Conservation (phyloP, 208 protist genomes). For the Acanthamoeba sp. region DNA sequence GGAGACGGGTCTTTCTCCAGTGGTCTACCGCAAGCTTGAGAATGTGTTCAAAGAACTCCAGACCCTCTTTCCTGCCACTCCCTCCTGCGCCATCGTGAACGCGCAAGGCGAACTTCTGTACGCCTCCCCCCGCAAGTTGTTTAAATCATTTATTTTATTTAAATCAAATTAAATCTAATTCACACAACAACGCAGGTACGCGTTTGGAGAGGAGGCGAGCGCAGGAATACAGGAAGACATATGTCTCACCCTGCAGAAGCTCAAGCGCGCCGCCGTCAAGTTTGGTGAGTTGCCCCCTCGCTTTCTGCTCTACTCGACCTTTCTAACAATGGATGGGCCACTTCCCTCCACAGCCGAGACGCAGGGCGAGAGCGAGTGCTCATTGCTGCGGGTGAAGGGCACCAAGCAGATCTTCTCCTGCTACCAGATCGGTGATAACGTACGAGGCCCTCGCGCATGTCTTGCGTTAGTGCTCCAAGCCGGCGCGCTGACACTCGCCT, state of each 20-base stretch:
- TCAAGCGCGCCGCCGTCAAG: slow-evolving; percentile 53
- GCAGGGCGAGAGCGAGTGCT: neutral
- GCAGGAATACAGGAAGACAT: slow-evolving; percentile 42
- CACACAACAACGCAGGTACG: neutral
- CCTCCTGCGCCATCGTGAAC: slow-evolving; percentile 64
- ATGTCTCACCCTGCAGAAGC: slow-evolving; percentile 48
- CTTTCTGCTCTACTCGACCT: neutral
- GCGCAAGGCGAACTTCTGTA: slow-evolving; percentile 35
- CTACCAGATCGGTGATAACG: slow-evolving; percentile 55
- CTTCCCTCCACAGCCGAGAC: neutral
- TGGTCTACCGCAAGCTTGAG: slow-evolving; percentile 42
- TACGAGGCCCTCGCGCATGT: too few species aligned
- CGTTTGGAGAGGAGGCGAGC: slow-evolving; percentile 33
- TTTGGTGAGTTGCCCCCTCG: neutral
- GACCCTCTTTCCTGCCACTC: slow-evolving; percentile 44
- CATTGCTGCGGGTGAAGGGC: neutral
- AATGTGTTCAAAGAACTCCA: slow-evolving; percentile 69
- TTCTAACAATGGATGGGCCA: neutral
- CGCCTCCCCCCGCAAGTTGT: neutral
- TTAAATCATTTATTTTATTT: neutral
- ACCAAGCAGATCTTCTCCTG: slow-evolving; percentile 52
- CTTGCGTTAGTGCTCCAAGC: too few species aligned
- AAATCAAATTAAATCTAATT: neutral
- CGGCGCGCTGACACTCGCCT: too few species aligned
- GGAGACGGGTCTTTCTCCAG: slow-evolving; percentile 28